Evolutionary conservation across 2,329 filamentous ascomycete genomes (phyloP), one percentile per base, ranked within the genome.

Genomic region (Raffaelea deltoideospora): DNA sequence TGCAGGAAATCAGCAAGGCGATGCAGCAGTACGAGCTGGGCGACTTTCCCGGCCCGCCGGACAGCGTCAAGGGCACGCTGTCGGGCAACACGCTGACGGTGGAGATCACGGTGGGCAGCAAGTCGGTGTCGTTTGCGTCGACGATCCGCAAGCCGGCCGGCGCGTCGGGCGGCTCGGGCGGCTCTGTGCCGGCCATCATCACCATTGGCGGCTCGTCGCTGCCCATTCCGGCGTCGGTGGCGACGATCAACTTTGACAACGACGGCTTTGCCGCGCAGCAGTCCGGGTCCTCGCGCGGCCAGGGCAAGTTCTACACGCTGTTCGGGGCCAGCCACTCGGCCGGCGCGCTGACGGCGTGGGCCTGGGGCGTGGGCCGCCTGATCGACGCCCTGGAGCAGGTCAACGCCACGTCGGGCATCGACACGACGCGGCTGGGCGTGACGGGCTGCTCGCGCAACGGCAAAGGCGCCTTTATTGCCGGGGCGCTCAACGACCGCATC

Each of bases 391-490:
- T 77, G 27, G 70, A 74, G 56, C 57, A 61, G 49, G 55, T 65
- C 30, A 57, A 58, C 13, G 47, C 53, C 14, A 51, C 50, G 11
- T 61, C 59, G 18, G 57, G 58, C 28, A 73, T 77, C 49, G 61
- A 71, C 51, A 46, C 60, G 19, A 58, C 50, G 27, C 57, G 56
- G 3, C 52, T 72, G 17, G 72, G 68, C 33, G 70, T 76, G 2
- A 76, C 71, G 13, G 73, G 73, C 5, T 78, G 72, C 59, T 76
- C 69, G 37, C 66, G 72, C 29, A 74, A 76, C 53, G 72, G 71
- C 38, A 77, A 77, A 56, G 72, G 72, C 11, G 72, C 72, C 22
- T 64, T 77, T 43, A 58, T 76, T n/a, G 67, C 65, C 5, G 71
- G 70, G 14, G 72, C 72, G 3, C 58, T 76, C 18, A 69, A 72